A percentile compares a stretch with the other conserved stretches of the same genome.
Conservation (phyloP, 768 basidiomycete genomes). For the Lactarius vividus region DNA sequence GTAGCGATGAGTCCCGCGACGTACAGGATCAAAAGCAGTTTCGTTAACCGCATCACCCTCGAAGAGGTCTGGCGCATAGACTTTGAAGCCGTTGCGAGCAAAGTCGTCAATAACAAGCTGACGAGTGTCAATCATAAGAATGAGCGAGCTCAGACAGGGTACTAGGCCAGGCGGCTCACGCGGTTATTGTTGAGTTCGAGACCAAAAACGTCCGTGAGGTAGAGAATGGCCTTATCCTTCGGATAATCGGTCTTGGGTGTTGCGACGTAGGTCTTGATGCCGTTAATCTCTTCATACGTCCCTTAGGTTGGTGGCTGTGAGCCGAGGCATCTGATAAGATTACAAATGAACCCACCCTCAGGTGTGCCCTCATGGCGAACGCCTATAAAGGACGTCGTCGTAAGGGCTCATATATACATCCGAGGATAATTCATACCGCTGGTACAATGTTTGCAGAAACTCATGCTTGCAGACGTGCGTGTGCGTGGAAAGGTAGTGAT, state of each 20-base stretch:
- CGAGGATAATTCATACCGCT: slow-evolving; percentile 39
- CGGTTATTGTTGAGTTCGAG: slow-evolving; percentile 36
- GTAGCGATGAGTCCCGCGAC: neutral
- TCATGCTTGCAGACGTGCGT: slow-evolving; percentile 36
- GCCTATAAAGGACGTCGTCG: slow-evolving; percentile 26
- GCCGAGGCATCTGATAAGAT: neutral
- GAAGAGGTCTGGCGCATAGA: slow-evolving; percentile 26
- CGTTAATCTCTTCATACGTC: slow-evolving; percentile 36
- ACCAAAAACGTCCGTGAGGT: slow-evolving; percentile 42
- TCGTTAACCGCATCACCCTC: slow-evolving; percentile 31
- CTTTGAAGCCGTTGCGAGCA: slow-evolving; percentile 39
- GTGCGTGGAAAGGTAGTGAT: neutral
- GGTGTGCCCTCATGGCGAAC: slow-evolving; percentile 39
- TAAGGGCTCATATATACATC: neutral
- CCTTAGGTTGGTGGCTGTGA: slow-evolving; percentile 30
- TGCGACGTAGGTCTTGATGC: slow-evolving; percentile 41
- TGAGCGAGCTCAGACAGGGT: neutral
- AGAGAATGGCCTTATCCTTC: slow-evolving; percentile 43
- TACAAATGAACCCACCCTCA: slow-evolving; percentile 31
- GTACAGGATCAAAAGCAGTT: slow-evolving; percentile 27
- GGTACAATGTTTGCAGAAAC: slow-evolving; percentile 55
- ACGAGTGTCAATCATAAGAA: neutral
- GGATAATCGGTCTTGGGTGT: slow-evolving; percentile 40
- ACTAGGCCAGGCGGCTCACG: slow-evolving; percentile 24
- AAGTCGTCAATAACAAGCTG: slow-evolving; percentile 47